Evolutionary conservation across 2,329 filamentous ascomycete species (phyloP).

Genomic region (Colletotrichum karsti): DNA sequence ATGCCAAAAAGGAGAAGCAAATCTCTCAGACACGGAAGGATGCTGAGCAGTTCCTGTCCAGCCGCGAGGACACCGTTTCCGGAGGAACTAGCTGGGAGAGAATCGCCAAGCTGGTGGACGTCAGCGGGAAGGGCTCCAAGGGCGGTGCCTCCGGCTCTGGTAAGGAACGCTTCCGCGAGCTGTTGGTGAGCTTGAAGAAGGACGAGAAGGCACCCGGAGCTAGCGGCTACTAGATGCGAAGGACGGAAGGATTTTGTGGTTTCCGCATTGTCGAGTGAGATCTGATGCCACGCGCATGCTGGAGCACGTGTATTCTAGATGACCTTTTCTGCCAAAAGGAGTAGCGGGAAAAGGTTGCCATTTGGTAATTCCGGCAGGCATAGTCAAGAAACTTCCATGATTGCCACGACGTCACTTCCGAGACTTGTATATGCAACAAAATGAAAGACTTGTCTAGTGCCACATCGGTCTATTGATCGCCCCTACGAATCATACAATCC

Average conservation of each 20-base stretch:
- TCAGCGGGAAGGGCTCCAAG: constrained; percentile 90
- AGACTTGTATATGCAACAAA: background rate
- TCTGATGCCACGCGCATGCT: background rate
- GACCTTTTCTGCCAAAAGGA: constrained; percentile 5
- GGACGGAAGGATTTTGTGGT: background rate
- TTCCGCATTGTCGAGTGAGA: background rate
- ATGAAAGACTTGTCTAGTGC: background rate
- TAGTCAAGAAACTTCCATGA: constrained; percentile 9
- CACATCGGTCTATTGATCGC: constrained; percentile 19
- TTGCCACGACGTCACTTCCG: background rate
- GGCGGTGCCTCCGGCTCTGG: constrained; percentile 90
- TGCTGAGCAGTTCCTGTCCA: constrained; percentile 90
- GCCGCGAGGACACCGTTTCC: constrained; percentile 89
- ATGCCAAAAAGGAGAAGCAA: constrained; percentile 95
- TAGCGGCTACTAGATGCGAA: constrained; percentile 61
- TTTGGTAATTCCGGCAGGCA: constrained; percentile 9
- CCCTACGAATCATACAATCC: constrained; percentile 25
- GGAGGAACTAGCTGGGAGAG: constrained; percentile 99
- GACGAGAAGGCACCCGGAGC: constrained; percentile 85
- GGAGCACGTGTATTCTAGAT: constrained; percentile 21
- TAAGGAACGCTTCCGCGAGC: constrained; percentile 95
- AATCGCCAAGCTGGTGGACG: constrained; percentile 95
- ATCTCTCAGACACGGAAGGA: constrained; percentile 89
- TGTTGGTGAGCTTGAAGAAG: constrained; percentile 87
- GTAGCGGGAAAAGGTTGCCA: constrained; percentile 3